Conservation (phyloP, 176 grass and related monocot species). For the Urochloa ruziziensis region DNA sequence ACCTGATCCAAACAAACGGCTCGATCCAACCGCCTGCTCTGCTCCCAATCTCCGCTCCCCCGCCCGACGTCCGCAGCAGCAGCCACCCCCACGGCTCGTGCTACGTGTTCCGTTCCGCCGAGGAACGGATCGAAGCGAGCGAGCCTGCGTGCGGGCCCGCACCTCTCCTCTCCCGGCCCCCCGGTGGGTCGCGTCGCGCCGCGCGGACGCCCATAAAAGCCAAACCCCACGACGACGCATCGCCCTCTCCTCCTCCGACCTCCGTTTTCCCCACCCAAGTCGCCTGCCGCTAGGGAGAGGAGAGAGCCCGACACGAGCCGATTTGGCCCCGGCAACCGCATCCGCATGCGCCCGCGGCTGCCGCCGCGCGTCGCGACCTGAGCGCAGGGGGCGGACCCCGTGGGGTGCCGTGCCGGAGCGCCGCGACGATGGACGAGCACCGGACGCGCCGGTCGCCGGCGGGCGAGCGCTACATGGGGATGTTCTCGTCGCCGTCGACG, state of each 20-base stretch:
- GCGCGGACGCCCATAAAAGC: constrained; percentile 37
- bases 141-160: background rate
- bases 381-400: background rate
- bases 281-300: constrained; percentile 23
- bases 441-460: constrained; percentile 46
- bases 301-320: background rate
- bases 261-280: no score
- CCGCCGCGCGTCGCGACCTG: constrained; percentile 9
- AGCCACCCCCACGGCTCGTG: background rate
- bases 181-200: constrained; percentile 12
- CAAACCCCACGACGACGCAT: constrained; percentile 18
- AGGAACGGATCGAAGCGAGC: background rate
- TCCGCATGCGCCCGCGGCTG: constrained; percentile 27
- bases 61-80: constrained; percentile 7
- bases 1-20: background rate
- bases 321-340: constrained; percentile 10
- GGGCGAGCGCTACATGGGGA: constrained; percentile 50
- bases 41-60: background rate
- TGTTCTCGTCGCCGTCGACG: constrained; percentile 48
- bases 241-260: background rate
- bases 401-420: background rate
- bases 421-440: constrained; percentile 41
- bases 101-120: no score
- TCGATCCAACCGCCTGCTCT: background rate
- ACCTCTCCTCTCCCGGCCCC: no score